These are phyloP conservation scores for Haberlea rhodopensis DNA, from an alignment of 257 asterid species.

Conservation along the genomic window DNA sequence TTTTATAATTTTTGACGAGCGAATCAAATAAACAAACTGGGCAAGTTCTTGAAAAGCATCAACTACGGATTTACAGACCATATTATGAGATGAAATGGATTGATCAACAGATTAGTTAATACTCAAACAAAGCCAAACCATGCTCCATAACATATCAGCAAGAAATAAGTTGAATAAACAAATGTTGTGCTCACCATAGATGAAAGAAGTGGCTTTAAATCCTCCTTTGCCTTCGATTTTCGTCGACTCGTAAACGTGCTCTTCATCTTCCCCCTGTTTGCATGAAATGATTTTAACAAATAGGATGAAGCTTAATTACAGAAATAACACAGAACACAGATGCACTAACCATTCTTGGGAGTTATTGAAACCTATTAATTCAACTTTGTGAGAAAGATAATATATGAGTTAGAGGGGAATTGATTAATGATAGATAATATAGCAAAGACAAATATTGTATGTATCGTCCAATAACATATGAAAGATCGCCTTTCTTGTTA, in stretches of 20 bases:
- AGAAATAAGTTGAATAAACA: not conserved
- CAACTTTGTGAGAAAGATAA: constrained; percentile 1
- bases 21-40: too few species aligned
- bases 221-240: constrained; percentile 57
- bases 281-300: constrained; percentile 14
- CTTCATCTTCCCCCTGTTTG: constrained; percentile 43
- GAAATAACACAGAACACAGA: not conserved
- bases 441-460: constrained; percentile 31
- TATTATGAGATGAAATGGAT: too few species aligned
- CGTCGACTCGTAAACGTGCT: constrained; percentile 24
- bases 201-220: constrained; percentile 57
- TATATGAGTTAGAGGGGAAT: not conserved
- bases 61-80: not conserved
- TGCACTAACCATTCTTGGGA: constrained; percentile 30
- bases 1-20: too few species aligned
- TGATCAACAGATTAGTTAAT: too few species aligned
- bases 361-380: not conserved
- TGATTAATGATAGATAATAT: constrained; percentile 30
- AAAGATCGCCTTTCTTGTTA: constrained; percentile 39
- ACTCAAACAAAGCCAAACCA: too few species aligned
- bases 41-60: too few species aligned
- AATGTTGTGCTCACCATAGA: constrained; percentile 45
- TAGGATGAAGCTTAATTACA: too few species aligned
- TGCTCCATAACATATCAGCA: too few species aligned
- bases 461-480: constrained; percentile 36